phyloP scores from a whole-genome alignment of 169 alveolate genomes.

The Cryptosporidium andersoni region DNA sequence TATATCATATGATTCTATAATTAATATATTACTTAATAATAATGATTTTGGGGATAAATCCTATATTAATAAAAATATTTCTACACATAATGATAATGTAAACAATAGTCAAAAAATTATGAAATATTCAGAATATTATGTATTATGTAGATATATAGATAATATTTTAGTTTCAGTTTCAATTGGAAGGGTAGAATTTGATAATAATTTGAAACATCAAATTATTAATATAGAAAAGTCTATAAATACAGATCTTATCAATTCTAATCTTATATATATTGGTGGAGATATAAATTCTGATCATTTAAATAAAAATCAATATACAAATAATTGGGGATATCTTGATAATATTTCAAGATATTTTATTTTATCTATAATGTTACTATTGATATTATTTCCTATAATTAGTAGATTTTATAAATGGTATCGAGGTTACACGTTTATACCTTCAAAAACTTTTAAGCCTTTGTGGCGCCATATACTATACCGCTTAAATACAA shows the following conservation, averaged over 20 bases:
- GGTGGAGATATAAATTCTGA: not conserved
- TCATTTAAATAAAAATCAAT: not conserved
- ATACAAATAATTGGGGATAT: conserved; percentile 7
- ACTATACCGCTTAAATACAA: conserved; percentile 25
- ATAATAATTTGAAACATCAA: conserved; percentile 24
- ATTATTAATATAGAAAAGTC: not conserved
- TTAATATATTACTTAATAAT: too few species aligned
- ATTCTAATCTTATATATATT: not conserved
- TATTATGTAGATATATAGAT: conserved; percentile 7
- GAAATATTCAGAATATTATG: not conserved
- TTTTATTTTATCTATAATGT: conserved; percentile 9
- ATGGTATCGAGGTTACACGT: not conserved
- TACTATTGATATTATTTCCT: conserved; percentile 3
- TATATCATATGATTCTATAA: too few species aligned
- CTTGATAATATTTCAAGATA: conserved; percentile 13
- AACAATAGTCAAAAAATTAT: not conserved
- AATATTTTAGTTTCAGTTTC: conserved; percentile 13
- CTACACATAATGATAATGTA: not conserved
- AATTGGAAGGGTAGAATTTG: conserved; percentile 26
- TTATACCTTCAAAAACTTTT: conserved; percentile 2
- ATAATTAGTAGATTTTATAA: not conserved
- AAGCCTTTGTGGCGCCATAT: not conserved
- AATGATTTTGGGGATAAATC: not conserved
- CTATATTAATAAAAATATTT: conserved; percentile 7
- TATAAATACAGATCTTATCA: not conserved